Percentiles rank a stretch among this genome's conserved stretches.
phyloP scores from a whole-genome alignment of 441 rosid species.

The Dalechampia spathulata region DNA sequence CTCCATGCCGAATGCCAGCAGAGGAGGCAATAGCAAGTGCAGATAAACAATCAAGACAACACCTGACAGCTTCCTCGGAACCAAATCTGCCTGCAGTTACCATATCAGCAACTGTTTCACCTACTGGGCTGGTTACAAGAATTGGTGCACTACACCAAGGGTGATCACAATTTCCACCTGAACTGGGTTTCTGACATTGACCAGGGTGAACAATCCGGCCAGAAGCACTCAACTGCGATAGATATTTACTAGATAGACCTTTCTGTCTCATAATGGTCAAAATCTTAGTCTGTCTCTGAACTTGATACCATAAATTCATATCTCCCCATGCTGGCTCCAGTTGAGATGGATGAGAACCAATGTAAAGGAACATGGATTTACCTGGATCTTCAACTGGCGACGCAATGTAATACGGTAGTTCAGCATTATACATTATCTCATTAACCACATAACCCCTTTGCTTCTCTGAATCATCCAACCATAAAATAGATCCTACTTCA shows the following conservation, averaged over 20 bases:
- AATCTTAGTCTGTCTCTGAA: slow-evolving; percentile 64
- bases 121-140: slow-evolving; percentile 49
- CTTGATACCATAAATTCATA: slow-evolving; percentile 65
- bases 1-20: slow-evolving; percentile 54
- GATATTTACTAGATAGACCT: slow-evolving; percentile 36
- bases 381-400: slow-evolving; percentile 30
- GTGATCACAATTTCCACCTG: slow-evolving; percentile 49
- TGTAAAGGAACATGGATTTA: slow-evolving; percentile 34
- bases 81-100: slow-evolving; percentile 34
- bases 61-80: slow-evolving; percentile 44
- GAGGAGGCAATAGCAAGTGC: slow-evolving; percentile 42
- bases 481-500: no score
- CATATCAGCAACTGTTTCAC: slow-evolving; percentile 42
- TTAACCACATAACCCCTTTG: no score
- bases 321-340: slow-evolving; percentile 67
- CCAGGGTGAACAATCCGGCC: slow-evolving; percentile 54
- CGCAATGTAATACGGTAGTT: slow-evolving; percentile 36
- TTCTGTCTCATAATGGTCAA: slow-evolving; percentile 46
- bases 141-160: slow-evolving; percentile 64
- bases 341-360: slow-evolving; percentile 58
- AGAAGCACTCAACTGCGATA: slow-evolving; percentile 49
- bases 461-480: no score
- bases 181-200: slow-evolving; percentile 34
- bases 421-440: no score
- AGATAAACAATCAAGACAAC: slow-evolving; percentile 51